A percentile compares a stretch with the other conserved stretches of the same genome.
Conservation (phyloP, 352 stramenopile genomes). For the Phytophthora cactorum region DNA sequence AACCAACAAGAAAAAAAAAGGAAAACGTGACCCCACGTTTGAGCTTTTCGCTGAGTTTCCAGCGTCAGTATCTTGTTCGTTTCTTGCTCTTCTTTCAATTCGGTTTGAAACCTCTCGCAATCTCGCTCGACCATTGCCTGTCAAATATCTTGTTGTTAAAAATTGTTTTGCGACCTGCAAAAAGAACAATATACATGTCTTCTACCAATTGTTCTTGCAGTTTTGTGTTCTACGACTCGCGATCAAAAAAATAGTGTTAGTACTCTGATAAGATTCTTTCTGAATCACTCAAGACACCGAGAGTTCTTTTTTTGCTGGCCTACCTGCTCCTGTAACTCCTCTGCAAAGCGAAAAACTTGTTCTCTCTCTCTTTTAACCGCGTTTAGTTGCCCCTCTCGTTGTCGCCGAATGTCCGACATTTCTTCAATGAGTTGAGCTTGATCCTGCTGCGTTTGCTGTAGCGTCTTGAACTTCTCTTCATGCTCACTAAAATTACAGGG, state of each 20-base stretch:
- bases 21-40: conserved; percentile 33
- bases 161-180: too few relatives aligned
- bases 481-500: conserved; percentile 37
- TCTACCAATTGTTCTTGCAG: conserved; percentile 35
- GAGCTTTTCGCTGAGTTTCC: conserved; percentile 42
- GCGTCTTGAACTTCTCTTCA: conserved; percentile 44
- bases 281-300: too few relatives aligned
- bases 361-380: conserved; percentile 26
- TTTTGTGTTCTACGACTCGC: conserved; percentile 33
- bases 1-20: neutral
- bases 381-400: conserved; percentile 36
- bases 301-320: neutral
- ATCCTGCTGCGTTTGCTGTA: conserved; percentile 41
- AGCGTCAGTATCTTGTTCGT: conserved; percentile 40
- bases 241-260: neutral
- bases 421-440: conserved; percentile 53
- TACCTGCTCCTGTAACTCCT: conserved; percentile 41
- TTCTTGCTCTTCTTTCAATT: conserved; percentile 39
- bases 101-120: conserved; percentile 35
- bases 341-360: conserved; percentile 23
- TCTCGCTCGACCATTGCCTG: conserved; percentile 46
- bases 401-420: conserved; percentile 28
- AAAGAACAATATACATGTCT: neutral
- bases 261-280: neutral
- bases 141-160: neutral